A percentile compares a stretch with the other conserved stretches of the same genome.
Conservation (phyloP, 78 protist species). For the Dictyostelium capitatum region DNA sequence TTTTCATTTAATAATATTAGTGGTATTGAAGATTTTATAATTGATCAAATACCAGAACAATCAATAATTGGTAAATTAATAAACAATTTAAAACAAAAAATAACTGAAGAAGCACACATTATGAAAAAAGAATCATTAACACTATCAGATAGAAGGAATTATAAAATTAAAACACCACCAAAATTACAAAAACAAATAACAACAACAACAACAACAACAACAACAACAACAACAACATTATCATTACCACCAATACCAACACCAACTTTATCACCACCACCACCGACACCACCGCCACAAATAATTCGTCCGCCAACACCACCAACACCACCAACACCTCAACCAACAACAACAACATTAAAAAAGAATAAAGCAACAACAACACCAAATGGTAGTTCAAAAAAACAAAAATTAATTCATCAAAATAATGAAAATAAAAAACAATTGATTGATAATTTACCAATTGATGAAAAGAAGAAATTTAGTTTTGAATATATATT, state of each 20-base stretch:
- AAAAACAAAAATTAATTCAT: not conserved
- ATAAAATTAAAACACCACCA: too few relatives aligned
- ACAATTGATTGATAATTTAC: not conserved
- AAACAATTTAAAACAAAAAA: too few relatives aligned
- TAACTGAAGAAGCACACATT: too few relatives aligned
- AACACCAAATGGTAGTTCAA: not conserved
- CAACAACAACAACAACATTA: not conserved
- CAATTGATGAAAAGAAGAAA: not conserved
- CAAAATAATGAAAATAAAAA: not conserved
- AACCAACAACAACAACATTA: not conserved
- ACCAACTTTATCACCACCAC: not conserved
- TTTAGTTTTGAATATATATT: slow-evolving; percentile 34
- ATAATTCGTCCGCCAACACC: too few relatives aligned
- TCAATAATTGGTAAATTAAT: too few relatives aligned
- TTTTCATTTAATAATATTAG: too few relatives aligned
- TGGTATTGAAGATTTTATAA: too few relatives aligned
- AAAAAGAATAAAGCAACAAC: not conserved
- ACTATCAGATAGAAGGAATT: too few relatives aligned
- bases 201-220: not conserved
- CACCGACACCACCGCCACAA: too few relatives aligned
- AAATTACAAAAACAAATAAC: too few relatives aligned
- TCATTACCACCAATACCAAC: not conserved
- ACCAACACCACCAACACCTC: not conserved
- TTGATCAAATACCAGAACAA: too few relatives aligned
- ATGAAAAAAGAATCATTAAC: too few relatives aligned